phyloP scores from a whole-genome alignment of 257 asterid genomes.

The Plantago elongata region DNA sequence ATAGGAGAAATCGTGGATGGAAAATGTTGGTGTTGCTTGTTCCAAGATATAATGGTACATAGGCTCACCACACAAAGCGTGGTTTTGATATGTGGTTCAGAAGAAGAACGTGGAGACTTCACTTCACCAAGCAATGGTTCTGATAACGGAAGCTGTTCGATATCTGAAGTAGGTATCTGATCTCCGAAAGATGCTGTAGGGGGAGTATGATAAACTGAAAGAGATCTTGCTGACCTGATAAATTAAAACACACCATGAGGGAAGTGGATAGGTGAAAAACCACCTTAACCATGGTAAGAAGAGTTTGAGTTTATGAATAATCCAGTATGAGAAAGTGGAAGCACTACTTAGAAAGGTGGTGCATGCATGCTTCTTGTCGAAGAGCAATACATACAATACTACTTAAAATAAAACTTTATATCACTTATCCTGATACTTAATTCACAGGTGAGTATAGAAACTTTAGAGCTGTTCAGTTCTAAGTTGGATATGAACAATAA shows the following conservation, averaged over 20 bases:
- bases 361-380: too few species aligned
- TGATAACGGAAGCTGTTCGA: slow-evolving; percentile 25
- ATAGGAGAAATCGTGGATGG: slow-evolving; percentile 9
- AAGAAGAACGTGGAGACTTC: slow-evolving; percentile 29
- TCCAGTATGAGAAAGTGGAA: not conserved
- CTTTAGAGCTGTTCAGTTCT: too few species aligned
- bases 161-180: slow-evolving; percentile 31
- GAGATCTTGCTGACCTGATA: slow-evolving; percentile 78
- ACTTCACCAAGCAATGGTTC: slow-evolving; percentile 50
- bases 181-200: slow-evolving; percentile 33
- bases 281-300: not conserved
- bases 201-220: slow-evolving; percentile 52
- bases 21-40: not conserved
- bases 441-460: too few species aligned
- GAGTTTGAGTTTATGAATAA: not conserved
- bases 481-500: too few species aligned
- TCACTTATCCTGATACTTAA: not conserved
- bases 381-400: too few species aligned
- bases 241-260: slow-evolving; percentile 12
- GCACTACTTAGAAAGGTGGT: not conserved
- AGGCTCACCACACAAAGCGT: slow-evolving; percentile 61
- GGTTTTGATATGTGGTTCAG: slow-evolving; percentile 45
- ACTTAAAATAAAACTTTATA: not conserved
- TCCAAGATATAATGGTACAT: not conserved
- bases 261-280: not conserved